Conservation (phyloP, 139 green algal genomes). For the Chlorella sp. region DNA sequence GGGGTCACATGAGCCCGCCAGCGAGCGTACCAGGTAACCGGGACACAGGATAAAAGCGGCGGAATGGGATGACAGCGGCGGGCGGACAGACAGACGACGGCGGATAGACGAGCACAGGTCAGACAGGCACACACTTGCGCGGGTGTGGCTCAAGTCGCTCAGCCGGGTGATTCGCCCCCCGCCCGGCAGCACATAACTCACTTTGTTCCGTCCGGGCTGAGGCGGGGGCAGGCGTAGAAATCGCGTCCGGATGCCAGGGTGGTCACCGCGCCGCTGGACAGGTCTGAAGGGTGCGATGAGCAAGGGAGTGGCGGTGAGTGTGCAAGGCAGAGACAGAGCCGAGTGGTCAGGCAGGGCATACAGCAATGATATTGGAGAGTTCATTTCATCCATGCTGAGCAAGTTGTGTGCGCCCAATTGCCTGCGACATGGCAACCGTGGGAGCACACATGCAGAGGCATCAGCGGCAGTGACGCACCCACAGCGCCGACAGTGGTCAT, state of each 20-base stretch:
- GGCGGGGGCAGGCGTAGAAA: slow-evolving; percentile 72
- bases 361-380: not conserved
- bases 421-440: not conserved
- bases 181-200: not conserved
- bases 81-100: no score
- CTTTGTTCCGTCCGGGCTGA: slow-evolving; percentile 62
- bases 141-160: not conserved
- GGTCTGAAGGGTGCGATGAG: slow-evolving; percentile 44
- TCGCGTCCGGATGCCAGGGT: slow-evolving; percentile 62
- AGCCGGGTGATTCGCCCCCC: not conserved
- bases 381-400: not conserved
- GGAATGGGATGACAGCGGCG: no score
- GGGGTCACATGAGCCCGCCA: not conserved
- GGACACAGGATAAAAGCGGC: not conserved
- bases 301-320: not conserved
- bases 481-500: slow-evolving; percentile 67
- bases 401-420: not conserved
- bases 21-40: no score
- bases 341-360: not conserved
- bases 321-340: not conserved
- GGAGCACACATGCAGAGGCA: no score
- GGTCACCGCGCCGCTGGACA: slow-evolving; percentile 47
- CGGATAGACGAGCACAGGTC: not conserved
- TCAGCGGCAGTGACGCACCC: slow-evolving; percentile 33
- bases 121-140: no score